A percentile compares a stretch with the other conserved stretches of the same genome.
Evolutionary conservation across 495 filamentous ascomycete genomes (phyloP).

Genomic region (Aspergillus heteromorphus): DNA sequence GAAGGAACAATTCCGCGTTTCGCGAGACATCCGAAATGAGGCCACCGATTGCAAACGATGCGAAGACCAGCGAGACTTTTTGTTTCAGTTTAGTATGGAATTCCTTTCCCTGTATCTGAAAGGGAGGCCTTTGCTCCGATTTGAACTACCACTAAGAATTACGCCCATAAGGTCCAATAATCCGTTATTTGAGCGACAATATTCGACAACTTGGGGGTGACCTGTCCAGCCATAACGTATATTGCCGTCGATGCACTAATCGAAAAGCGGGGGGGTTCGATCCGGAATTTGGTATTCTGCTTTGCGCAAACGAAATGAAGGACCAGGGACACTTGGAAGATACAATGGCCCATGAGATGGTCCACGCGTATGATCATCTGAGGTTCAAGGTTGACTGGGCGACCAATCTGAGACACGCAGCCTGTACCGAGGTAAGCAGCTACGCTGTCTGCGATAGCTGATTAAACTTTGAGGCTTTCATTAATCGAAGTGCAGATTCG

Average conservation of each 20-base stretch:
- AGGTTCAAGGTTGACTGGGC: constrained; percentile 82
- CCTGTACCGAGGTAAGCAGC: constrained; percentile 79
- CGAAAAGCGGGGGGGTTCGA: constrained; percentile 74
- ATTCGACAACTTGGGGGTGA: constrained; percentile 69
- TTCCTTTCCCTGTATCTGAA: background rate
- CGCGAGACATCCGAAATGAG: constrained; percentile 61
- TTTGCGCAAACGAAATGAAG: constrained; percentile 84
- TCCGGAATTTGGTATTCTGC: constrained; percentile 73
- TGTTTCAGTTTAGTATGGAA: constrained; percentile 63
- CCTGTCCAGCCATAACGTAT: constrained; percentile 68
- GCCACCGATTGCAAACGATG: constrained; percentile 68
- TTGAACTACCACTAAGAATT: constrained; percentile 2
- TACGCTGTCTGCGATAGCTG: background rate
- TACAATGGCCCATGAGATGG: constrained; percentile 93
- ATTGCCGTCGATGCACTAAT: constrained; percentile 70
- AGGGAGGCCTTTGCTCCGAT: background rate
- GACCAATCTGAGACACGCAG: constrained; percentile 77
- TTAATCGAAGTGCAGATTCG: constrained; percentile 59
- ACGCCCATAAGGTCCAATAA: constrained; percentile 54
- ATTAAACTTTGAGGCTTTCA: background rate
- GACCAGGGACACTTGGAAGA: constrained; percentile 78
- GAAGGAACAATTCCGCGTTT: constrained; percentile 62
- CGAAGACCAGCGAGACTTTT: constrained; percentile 71
- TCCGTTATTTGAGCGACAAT: constrained; percentile 78
- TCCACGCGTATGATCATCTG: constrained; percentile 93